A percentile compares a stretch with the other conserved stretches of the same genome.
phyloP scores from a whole-genome alignment of 2,329 filamentous ascomycete genomes.

The Colletotrichum sp. region DNA sequence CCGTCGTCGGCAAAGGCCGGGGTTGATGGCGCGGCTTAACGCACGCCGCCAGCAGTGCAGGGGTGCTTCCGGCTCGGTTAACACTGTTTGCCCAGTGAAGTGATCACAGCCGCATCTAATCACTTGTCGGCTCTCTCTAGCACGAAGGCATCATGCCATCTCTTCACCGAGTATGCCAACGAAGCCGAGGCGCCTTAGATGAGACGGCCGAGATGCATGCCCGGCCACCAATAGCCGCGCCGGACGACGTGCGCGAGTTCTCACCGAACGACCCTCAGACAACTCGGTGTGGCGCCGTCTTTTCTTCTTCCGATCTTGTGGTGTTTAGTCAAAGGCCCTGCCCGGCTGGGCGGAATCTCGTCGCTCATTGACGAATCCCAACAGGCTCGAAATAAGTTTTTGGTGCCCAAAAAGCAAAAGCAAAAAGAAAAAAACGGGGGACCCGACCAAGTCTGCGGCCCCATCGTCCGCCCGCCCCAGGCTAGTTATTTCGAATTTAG shows the following conservation, averaged over 20 bases:
- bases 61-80: background rate
- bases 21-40: background rate
- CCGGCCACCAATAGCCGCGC: background rate
- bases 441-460: background rate
- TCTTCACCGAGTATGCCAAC: background rate
- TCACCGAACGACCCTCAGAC: conserved; percentile 3
- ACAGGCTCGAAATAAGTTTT: background rate
- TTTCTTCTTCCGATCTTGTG: background rate
- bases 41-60: background rate
- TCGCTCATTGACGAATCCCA: background rate
- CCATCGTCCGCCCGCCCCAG: background rate
- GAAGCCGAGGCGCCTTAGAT: background rate
- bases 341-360: background rate
- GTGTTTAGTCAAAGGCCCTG: background rate
- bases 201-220: background rate
- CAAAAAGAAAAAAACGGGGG: background rate
- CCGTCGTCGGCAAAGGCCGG: background rate
- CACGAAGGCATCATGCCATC: background rate
- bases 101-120: background rate
- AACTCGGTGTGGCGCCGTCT: background rate
- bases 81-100: background rate
- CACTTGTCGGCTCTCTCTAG: background rate
- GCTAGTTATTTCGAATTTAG: background rate
- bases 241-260: background rate
- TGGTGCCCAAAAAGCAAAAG: background rate